Evolutionary conservation across 2,329 filamentous ascomycete genomes (phyloP).

Genomic region (Cladosporium sp.): DNA sequence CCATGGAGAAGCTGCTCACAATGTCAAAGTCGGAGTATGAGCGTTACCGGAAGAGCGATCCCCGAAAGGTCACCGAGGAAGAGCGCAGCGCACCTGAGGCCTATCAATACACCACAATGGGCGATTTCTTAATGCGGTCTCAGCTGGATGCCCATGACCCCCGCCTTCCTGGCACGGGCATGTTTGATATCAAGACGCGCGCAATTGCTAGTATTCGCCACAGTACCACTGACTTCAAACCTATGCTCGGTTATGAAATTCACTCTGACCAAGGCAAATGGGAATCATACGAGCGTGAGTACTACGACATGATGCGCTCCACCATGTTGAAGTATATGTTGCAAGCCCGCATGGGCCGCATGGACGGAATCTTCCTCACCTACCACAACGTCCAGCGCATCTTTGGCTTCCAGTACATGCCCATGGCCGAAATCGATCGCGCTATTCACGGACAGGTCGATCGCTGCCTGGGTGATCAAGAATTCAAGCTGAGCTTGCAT

Average conservation of each 20-base stretch:
- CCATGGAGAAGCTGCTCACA: constrained; percentile 93
- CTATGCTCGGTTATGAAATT: constrained; percentile 84
- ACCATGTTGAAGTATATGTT: constrained; percentile 96
- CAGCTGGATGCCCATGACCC: constrained; percentile 89
- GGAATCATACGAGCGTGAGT: constrained; percentile 93
- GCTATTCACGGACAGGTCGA: constrained; percentile 76
- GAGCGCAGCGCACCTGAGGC: constrained; percentile 69
- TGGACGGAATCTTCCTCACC: constrained; percentile 98
- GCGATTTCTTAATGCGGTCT: constrained; percentile 89
- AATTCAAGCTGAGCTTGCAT: constrained; percentile 77
- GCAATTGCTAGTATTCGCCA: constrained; percentile 90
- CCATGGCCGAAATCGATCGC: constrained; percentile 80
- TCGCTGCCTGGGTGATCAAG: constrained; percentile 66
- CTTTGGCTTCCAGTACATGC: constrained; percentile 96
- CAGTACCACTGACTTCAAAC: constrained; percentile 67
- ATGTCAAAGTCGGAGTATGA: constrained; percentile 79
- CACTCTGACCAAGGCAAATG: constrained; percentile 68
- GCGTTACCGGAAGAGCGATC: constrained; percentile 68
- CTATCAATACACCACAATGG: constrained; percentile 82
- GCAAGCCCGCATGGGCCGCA: constrained; percentile 93
- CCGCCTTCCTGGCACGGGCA: constrained; percentile 81
- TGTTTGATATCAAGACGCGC: constrained; percentile 95
- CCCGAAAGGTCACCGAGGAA: constrained; percentile 66
- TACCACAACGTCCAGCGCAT: constrained; percentile 94
- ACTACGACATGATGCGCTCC: constrained; percentile 91